These are phyloP conservation scores for Boletus huronensis DNA, from an alignment of 768 basidiomycete species.

Conservation along the genomic window DNA sequence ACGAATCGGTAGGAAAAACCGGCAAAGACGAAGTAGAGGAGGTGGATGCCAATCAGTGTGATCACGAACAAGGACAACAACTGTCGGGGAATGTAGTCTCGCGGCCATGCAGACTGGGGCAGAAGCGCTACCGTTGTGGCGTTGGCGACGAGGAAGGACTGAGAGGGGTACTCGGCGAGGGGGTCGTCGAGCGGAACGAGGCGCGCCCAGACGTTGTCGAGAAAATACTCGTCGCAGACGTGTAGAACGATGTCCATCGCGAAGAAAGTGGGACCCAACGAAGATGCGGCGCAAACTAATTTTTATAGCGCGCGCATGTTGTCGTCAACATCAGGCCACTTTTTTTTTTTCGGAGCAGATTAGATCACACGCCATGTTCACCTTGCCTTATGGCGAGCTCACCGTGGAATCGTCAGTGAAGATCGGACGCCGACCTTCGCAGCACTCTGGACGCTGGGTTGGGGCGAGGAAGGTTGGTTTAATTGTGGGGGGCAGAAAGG, in stretches of 20 bases:
- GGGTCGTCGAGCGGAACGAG: constrained; percentile 57
- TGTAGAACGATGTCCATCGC: constrained; percentile 79
- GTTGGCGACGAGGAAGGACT: constrained; percentile 33
- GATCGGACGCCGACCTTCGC: neutral
- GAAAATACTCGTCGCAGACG: constrained; percentile 62
- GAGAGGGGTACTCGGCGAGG: constrained; percentile 34
- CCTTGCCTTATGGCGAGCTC: neutral
- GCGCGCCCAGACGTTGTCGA: constrained; percentile 79
- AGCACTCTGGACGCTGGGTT: neutral
- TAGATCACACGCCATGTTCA: constrained; percentile 10
- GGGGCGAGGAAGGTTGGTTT: neutral
- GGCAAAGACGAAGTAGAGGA: constrained; percentile 90
- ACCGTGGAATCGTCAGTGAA: neutral
- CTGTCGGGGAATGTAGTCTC: constrained; percentile 80
- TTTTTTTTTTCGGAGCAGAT: constrained; percentile 23
- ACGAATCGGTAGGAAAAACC: constrained; percentile 76
- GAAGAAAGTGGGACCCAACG: neutral
- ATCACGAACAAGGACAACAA: constrained; percentile 64
- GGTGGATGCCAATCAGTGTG: constrained; percentile 76
- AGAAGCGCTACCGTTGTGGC: constrained; percentile 36
- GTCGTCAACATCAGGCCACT: constrained; percentile 30
- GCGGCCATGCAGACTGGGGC: constrained; percentile 73
- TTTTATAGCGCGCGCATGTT: constrained; percentile 22
- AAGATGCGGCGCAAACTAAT: neutral
- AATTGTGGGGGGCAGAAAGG: neutral